Conservation (phyloP, 73 alveolate genomes). For the Strombidium stylifer region DNA sequence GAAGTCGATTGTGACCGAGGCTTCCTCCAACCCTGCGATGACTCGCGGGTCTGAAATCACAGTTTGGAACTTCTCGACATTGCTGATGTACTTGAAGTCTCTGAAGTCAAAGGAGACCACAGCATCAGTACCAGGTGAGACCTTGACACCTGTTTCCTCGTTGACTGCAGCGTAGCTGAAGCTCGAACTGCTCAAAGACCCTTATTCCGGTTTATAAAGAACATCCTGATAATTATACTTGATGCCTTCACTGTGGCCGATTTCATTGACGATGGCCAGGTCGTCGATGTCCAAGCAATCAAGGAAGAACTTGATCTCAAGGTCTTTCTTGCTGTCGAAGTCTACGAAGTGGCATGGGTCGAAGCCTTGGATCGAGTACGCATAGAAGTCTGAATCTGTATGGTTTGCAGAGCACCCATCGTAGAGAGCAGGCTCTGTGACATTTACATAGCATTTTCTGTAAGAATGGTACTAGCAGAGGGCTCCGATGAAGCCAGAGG, state of each 20-base stretch:
- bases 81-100: slow-evolving; percentile 18
- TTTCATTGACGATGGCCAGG: background rate
- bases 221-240: slow-evolving; percentile 1
- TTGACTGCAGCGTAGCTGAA: background rate
- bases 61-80: background rate
- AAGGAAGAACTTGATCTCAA: background rate
- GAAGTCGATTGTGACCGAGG: background rate
- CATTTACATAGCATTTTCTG: slow-evolving; percentile 9
- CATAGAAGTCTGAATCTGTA: slow-evolving; percentile 30
- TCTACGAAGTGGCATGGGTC: slow-evolving; percentile 35
- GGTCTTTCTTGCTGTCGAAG: background rate
- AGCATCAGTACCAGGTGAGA: background rate
- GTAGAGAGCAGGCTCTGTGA: slow-evolving; percentile 40
- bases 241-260: background rate
- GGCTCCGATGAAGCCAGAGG: slow-evolving; percentile 11
- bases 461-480: background rate
- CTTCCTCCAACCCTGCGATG: slow-evolving; percentile 13
- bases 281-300: background rate
- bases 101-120: background rate
- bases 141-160: background rate
- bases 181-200: too few relatives aligned
- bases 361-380: slow-evolving; percentile 35
- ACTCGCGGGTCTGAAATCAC: background rate
- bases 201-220: background rate
- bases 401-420: slow-evolving; percentile 25